Evolutionary conservation across 2,329 filamentous ascomycete species (phyloP).

Genomic region (Ascochyta clinopodiicola): DNA sequence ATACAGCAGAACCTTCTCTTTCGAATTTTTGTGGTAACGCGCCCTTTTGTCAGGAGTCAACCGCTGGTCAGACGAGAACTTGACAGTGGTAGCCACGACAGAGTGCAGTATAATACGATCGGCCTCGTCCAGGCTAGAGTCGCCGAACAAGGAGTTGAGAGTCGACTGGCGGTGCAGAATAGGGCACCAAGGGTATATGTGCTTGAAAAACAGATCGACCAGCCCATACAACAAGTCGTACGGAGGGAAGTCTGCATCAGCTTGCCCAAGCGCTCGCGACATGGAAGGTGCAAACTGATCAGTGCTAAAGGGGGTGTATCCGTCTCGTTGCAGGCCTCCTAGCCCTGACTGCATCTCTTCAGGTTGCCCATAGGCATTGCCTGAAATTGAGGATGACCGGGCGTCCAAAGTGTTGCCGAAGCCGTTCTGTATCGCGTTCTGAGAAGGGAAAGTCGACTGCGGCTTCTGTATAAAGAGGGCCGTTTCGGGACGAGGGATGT

Average conservation of each 20-base stretch:
- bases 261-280: conserved; percentile 33
- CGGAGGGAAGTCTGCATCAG: conserved; percentile 60
- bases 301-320: conserved; percentile 37
- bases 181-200: conserved; percentile 75
- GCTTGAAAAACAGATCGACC: conserved; percentile 68
- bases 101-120: conserved; percentile 85
- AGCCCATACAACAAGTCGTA: conserved; percentile 67
- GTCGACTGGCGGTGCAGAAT: conserved; percentile 87
- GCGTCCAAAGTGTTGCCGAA: conserved; percentile 46
- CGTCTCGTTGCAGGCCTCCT: conserved; percentile 36
- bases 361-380: conserved; percentile 38
- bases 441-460: conserved; percentile 41
- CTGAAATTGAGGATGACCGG: conserved; percentile 31
- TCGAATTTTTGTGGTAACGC: conserved; percentile 80
- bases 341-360: conserved; percentile 36
- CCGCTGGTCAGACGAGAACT: conserved; percentile 79
- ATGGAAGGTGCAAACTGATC: conserved; percentile 42
- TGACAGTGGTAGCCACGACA: conserved; percentile 85
- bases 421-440: conserved; percentile 39
- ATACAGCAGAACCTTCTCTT: conserved; percentile 85
- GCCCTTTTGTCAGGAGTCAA: conserved; percentile 75
- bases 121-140: conserved; percentile 72
- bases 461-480: conserved; percentile 57
- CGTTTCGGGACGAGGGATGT: conserved; percentile 53
- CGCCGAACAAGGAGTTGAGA: conserved; percentile 80